Evolutionary conservation across 768 basidiomycete species (phyloP).

Genomic region (Boletus vermiculosoides): DNA sequence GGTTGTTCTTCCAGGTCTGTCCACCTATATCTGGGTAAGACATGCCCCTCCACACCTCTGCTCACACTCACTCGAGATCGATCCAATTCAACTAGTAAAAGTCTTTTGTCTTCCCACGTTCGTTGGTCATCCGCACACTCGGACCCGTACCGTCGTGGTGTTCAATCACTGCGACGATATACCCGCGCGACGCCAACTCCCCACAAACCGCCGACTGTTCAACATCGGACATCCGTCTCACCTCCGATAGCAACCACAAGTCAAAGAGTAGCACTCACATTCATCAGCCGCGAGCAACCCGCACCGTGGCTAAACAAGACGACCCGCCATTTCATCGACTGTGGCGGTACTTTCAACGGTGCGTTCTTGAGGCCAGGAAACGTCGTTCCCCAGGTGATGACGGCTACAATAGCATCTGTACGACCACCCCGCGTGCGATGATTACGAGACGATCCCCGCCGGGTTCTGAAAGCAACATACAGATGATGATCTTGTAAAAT

Average conservation of each 20-base stretch:
- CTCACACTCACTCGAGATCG: conserved; percentile 25
- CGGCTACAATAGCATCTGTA: conserved; percentile 24
- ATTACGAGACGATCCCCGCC: neutral
- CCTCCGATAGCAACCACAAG: neutral
- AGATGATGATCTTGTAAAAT: conserved; percentile 24
- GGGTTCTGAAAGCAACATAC: conserved; percentile 6
- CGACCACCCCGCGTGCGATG: neutral
- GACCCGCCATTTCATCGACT: conserved; percentile 33
- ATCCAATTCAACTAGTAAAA: conserved; percentile 35
- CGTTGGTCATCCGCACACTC: conserved; percentile 22
- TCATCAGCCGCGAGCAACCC: conserved; percentile 41
- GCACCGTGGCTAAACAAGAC: conserved; percentile 49
- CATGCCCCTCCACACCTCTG: too few species aligned
- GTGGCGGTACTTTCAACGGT: conserved; percentile 18
- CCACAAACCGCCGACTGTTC: conserved; percentile 39
- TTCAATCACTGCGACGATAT: conserved; percentile 45
- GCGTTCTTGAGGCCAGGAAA: conserved; percentile 32
- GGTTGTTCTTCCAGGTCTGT: conserved; percentile 31
- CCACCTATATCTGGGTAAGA: conserved; percentile 21
- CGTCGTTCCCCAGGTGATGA: conserved; percentile 32
- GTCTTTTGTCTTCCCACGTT: conserved; percentile 23
- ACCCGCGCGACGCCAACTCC: conserved; percentile 44
- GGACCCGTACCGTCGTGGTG: conserved; percentile 50
- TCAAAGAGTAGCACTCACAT: conserved; percentile 18
- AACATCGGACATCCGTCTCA: neutral